Base-by-base conservation (phyloP, 805 yeast species). In the Wickerhamiella kurtzmanii region DNA sequence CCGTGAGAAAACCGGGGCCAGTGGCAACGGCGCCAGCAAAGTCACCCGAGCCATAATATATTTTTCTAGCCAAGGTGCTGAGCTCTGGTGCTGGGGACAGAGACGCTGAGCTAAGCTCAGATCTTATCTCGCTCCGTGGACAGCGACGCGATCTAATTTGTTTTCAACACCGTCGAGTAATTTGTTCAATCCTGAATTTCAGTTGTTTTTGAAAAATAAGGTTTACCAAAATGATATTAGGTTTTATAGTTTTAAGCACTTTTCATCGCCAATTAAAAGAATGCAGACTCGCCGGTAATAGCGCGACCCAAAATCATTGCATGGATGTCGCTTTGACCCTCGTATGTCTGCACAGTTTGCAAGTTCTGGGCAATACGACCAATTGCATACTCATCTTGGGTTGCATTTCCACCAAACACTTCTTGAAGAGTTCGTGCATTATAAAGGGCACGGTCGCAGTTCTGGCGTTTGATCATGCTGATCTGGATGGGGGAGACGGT, bases 271-370 rank as follows among this genome's bases (percentile, higher is more conserved):
- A 37, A n/a, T 44, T 51, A 63, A 44, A 46, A 57, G 45, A 64
- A 64, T 3, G 67, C 68, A 38, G 55, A 56, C 39, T 57, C 57
- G 1, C 72, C 72, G 3, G 72, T 68, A 22, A 67, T 66, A 17
- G 67, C 70, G 32, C 72, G 52, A 19, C 72, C 72, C 11, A 68
- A 55, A 36, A 65, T 67, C 37, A 66, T 53, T 37, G 65, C 69
- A 50, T 68, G 72, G 48, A 68, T 68, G 46, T 68, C 72, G 47
- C 69, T 63, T 51, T 68, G 72, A 22, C 72, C 72, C 55, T 67
- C 72, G 47, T 65, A 68, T n/a, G 72, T 68, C 55, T 68, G 72
- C 21, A 66, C 70, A 4, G 68, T 71, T 56, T 62, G 68, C 44
- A 68, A 56, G 51, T 68, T 68, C 41, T 64, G 67, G 20, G 69